phyloP scores from a whole-genome alignment of 2,329 filamentous ascomycete genomes.

The Apiospora saccharicola region DNA sequence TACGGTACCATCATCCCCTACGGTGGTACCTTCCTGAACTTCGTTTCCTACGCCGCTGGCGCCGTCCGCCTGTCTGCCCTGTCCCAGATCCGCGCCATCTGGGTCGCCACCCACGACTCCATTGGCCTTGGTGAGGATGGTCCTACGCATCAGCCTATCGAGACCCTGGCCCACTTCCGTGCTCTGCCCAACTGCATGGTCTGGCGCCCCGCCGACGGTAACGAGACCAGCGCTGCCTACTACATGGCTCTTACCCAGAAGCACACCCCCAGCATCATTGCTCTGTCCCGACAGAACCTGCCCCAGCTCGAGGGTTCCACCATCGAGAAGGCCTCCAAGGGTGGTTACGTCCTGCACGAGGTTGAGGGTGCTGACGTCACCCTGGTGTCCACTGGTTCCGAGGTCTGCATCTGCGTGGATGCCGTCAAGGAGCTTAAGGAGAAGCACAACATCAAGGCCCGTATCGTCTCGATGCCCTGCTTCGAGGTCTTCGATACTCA shows the following conservation, averaged over 20 bases:
- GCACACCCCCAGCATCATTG: conserved; percentile 90
- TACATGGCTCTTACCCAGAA: conserved; percentile 92
- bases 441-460: conserved; percentile 85
- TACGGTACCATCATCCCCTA: conserved; percentile 96
- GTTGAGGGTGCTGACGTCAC: conserved; percentile 85
- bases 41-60: conserved; percentile 96
- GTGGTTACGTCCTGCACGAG: conserved; percentile 91
- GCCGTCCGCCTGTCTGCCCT: conserved; percentile 93
- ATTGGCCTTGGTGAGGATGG: conserved; percentile 99
- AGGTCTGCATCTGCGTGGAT: conserved; percentile 93
- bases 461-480: conserved; percentile 95
- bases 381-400: conserved; percentile 93
- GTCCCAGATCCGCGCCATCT: conserved; percentile 89
- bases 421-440: conserved; percentile 90
- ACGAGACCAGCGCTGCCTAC: conserved; percentile 98
- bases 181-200: conserved; percentile 99
- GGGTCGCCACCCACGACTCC: conserved; percentile 97
- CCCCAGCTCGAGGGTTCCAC: conserved; percentile 95
- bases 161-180: conserved; percentile 98
- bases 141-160: conserved; percentile 98
- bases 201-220: conserved; percentile 97
- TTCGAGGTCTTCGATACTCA: conserved; percentile 97
- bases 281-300: conserved; percentile 96
- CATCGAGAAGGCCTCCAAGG: conserved; percentile 89
- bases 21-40: conserved; percentile 98